These are phyloP conservation scores for Pleurotus ostreatus DNA, from an alignment of 768 basidiomycete genomes.

Conservation along the genomic window DNA sequence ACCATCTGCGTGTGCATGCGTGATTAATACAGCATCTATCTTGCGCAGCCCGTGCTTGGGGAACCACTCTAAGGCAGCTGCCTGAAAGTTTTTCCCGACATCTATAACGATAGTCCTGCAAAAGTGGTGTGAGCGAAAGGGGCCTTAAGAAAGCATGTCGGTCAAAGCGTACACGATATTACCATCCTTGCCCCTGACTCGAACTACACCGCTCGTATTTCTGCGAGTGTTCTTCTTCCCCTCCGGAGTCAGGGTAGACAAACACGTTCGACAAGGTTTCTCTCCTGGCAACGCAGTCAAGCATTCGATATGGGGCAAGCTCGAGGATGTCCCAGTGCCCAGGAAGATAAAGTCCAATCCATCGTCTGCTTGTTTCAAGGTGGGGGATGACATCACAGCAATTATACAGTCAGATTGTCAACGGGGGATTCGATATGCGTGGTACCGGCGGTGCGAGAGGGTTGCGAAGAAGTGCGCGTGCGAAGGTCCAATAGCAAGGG, in stretches of 20 bases:
- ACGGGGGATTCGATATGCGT: neutral
- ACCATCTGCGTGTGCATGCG: slow-evolving; percentile 86
- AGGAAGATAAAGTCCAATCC: slow-evolving; percentile 69
- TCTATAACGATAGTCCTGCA: slow-evolving; percentile 76
- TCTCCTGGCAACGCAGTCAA: slow-evolving; percentile 61
- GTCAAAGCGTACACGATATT: slow-evolving; percentile 42
- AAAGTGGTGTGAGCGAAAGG: neutral
- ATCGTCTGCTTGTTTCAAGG: neutral
- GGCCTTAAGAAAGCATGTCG: neutral
- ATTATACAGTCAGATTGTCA: neutral
- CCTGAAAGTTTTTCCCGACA: slow-evolving; percentile 81
- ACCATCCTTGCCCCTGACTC: slow-evolving; percentile 40
- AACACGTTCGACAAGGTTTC: slow-evolving; percentile 55
- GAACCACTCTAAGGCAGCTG: slow-evolving; percentile 42
- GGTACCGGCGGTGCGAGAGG: too few species aligned
- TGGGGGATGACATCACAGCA: neutral
- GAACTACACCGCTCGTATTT: slow-evolving; percentile 74
- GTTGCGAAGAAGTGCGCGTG: too few species aligned
- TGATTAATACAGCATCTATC: slow-evolving; percentile 63
- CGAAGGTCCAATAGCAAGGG: too few species aligned
- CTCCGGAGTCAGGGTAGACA: slow-evolving; percentile 60
- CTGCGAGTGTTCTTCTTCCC: slow-evolving; percentile 83
- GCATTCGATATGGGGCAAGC: slow-evolving; percentile 67
- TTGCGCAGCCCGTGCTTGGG: slow-evolving; percentile 68
- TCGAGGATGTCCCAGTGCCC: slow-evolving; percentile 79